Percentiles rank a stretch among this genome's conserved stretches.
Evolutionary conservation across 148 eudicot genomes (phyloP).

Genomic region (Nepenthes gracilis): DNA sequence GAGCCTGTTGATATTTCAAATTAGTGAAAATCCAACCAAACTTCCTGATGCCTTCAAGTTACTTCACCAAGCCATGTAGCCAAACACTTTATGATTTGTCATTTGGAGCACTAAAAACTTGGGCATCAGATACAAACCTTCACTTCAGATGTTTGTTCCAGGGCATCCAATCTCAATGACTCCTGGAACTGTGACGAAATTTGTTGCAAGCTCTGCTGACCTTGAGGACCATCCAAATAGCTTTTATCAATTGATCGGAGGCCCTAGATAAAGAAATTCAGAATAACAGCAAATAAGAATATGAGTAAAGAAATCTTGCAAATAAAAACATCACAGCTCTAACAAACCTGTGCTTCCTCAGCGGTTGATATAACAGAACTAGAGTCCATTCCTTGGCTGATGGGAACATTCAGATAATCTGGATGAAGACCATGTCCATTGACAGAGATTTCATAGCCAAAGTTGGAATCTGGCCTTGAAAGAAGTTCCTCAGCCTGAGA

Average conservation of each 20-base stretch:
- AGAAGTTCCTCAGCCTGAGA: slow-evolving; percentile 35
- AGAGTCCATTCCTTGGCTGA: slow-evolving; percentile 31
- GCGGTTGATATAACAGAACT: slow-evolving; percentile 28
- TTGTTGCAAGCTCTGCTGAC: slow-evolving; percentile 61
- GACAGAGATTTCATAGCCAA: slow-evolving; percentile 41
- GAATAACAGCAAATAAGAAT: neutral
- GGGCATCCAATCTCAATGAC: slow-evolving; percentile 44
- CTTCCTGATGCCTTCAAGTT: too few relatives aligned
- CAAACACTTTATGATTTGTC: too few relatives aligned
- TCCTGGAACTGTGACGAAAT: slow-evolving; percentile 74
- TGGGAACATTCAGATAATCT: slow-evolving; percentile 35
- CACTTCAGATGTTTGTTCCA: slow-evolving; percentile 26
- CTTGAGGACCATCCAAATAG: slow-evolving; percentile 23
- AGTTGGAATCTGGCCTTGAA: slow-evolving; percentile 33
- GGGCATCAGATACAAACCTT: slow-evolving; percentile 31
- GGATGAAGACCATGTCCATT: slow-evolving; percentile 40
- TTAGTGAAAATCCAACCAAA: slow-evolving; percentile 1
- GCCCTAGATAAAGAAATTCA: slow-evolving; percentile 15
- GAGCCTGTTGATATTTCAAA: slow-evolving; percentile 8
- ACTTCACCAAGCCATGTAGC: too few relatives aligned
- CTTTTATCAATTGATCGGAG: slow-evolving; percentile 37
- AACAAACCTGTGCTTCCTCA: slow-evolving; percentile 38
- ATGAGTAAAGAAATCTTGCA: neutral
- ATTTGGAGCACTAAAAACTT: neutral
- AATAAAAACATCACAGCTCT: slow-evolving; percentile 1